These are phyloP conservation scores for Cyclospora cayetanensis DNA, from an alignment of 169 alveolate species.

Conservation along the genomic window DNA sequence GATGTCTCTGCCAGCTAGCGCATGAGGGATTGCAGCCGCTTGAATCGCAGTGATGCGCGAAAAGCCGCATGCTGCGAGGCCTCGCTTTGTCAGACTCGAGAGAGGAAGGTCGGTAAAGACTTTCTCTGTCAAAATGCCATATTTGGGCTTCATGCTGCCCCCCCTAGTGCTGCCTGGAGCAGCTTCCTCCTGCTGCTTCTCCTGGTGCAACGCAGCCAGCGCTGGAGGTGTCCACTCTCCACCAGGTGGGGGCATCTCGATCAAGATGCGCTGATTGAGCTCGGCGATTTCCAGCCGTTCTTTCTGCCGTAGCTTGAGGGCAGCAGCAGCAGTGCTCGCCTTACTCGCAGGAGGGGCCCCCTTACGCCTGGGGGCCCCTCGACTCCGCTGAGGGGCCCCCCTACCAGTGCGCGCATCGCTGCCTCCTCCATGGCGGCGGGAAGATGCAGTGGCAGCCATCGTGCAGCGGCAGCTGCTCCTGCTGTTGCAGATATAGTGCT, in stretches of 20 bases:
- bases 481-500: not conserved
- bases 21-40: slow-evolving; percentile 89
- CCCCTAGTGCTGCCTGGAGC: not conserved
- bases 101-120: slow-evolving; percentile 90
- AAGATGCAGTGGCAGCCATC: not conserved
- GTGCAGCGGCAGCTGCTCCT: slow-evolving; percentile 10
- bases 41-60: slow-evolving; percentile 90
- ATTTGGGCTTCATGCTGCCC: not conserved
- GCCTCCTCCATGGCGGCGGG: not conserved
- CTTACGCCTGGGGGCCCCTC: not conserved
- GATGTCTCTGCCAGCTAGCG: slow-evolving; percentile 90
- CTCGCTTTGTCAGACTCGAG: slow-evolving; percentile 83
- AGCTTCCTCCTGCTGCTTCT: slow-evolving; percentile 18
- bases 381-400: not conserved
- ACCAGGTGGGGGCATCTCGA: slow-evolving; percentile 71
- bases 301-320: slow-evolving; percentile 55
- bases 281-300: slow-evolving; percentile 66
- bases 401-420: too few species aligned
- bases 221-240: slow-evolving; percentile 39
- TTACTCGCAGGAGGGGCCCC: not conserved
- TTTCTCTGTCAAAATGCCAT: slow-evolving; percentile 74
- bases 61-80: slow-evolving; percentile 85
- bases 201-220: slow-evolving; percentile 15
- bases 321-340: not conserved
- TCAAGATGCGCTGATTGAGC: slow-evolving; percentile 49